phyloP scores from a whole-genome alignment of 345 rosid species.

The Rhodamnia argentea region DNA sequence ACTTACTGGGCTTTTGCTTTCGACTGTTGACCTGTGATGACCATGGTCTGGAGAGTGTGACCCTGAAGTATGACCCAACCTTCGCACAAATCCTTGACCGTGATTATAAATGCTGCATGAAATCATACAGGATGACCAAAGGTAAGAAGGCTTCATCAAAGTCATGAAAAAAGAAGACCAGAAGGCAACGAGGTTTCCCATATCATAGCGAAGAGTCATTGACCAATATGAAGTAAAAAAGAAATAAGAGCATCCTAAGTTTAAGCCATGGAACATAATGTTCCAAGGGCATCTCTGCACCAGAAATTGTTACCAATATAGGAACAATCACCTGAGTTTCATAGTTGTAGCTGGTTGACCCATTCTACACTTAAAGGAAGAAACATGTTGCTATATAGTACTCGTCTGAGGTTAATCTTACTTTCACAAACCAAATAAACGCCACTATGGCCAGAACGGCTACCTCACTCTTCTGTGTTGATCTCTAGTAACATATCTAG shows the following conservation, averaged over 20 bases:
- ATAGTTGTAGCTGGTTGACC: not conserved
- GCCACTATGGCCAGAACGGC: not conserved
- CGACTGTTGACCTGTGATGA: not conserved
- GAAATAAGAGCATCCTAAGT: not conserved
- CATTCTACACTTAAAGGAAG: not conserved
- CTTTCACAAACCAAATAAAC: not conserved
- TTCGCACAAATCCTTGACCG: slow-evolving; percentile 12
- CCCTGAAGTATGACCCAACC: slow-evolving; percentile 7
- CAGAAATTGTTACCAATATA: not conserved
- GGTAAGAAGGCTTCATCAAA: not conserved
- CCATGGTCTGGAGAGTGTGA: slow-evolving; percentile 2
- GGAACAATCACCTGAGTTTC: not conserved
- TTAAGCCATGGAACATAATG: not conserved
- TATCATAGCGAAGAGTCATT: not conserved
- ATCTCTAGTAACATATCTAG: not conserved
- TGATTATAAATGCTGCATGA: slow-evolving; percentile 22
- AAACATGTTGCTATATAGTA: not conserved
- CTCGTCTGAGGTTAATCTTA: not conserved
- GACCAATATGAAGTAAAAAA: not conserved
- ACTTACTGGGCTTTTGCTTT: slow-evolving; percentile 7
- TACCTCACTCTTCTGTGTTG: not conserved
- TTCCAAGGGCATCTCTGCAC: not conserved
- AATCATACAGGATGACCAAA: not conserved
- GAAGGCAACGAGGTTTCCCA: not conserved
- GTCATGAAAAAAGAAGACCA: not conserved